Evolutionary conservation across 1,284 basidiomycete genomes (phyloP).

Genomic region (Puccinia hordei): DNA sequence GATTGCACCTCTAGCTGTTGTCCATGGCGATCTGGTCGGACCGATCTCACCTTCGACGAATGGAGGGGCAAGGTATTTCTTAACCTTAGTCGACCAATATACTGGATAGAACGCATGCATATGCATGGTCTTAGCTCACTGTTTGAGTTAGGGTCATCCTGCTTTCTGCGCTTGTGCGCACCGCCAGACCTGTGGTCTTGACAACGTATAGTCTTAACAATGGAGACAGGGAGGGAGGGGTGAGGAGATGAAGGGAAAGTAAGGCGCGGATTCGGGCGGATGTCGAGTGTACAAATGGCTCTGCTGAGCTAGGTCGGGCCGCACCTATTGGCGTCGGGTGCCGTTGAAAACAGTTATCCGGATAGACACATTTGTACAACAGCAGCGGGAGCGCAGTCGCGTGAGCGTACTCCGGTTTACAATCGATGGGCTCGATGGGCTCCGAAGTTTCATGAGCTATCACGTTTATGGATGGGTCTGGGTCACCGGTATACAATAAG

Average conservation of each 20-base stretch:
- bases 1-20: background rate
- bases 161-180: too few relatives aligned
- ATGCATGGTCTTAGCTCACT: too few relatives aligned
- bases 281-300: constrained; percentile 5
- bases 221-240: too few relatives aligned
- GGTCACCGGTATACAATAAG: constrained; percentile 77
- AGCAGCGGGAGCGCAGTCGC: constrained; percentile 85
- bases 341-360: constrained; percentile 72
- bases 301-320: background rate
- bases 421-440: constrained; percentile 61
- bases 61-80: background rate
- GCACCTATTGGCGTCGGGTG: constrained; percentile 57
- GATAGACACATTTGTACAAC: constrained; percentile 87
- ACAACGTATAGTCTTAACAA: too few relatives aligned
- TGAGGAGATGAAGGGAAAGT: background rate
- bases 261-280: constrained; percentile 4
- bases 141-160: too few relatives aligned
- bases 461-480: constrained; percentile 54
- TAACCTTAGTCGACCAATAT: background rate
- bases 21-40: background rate
- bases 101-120: too few relatives aligned
- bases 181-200: too few relatives aligned
- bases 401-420: constrained; percentile 90
- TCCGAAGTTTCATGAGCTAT: too few relatives aligned
- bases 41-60: background rate